Evolutionary conservation across 495 filamentous ascomycete species (phyloP), one percentile per base, ranked within the genome.

Genomic region (Penicillium ochrochloron): DNA sequence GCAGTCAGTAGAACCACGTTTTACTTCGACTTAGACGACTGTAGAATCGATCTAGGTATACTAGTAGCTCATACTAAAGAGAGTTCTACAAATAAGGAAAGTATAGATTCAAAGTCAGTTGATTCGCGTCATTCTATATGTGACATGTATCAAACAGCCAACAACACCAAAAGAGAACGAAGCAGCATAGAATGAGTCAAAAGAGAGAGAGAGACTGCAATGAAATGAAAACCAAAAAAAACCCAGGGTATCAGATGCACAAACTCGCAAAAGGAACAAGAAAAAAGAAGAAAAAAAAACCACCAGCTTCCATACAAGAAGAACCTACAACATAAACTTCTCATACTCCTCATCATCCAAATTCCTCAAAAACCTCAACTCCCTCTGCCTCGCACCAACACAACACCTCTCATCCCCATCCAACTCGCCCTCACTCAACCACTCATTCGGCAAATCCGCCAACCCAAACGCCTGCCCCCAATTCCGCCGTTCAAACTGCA

Each of bases 401-500:
- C 75, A 57, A 65, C 78, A 80, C 48, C 77, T 67, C 19, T 66
- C 61, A 67, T 82, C 80, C 9, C 60, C 67, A 25, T 74, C 73
- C 60, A 82, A 64, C 21, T 73, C 71, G 23, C 68, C 58, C 59
- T 82, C 78, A 3, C 57, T 57, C 35, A 73, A 23, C 79, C 79
- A 82, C 42, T 82, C 80, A 59, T 70, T 71, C 23, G 76, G 74
- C 34, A 75, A 57, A 46, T 75, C 76, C 7, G 67, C 60, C 39
- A 73, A 29, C 0, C 74, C 76, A 62, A 70, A 76, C 25, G 62
- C 48, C 37, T 74, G 60, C 17, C 79, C 69, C 75, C 79, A 82
- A 77, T 85, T 68, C 39, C 76, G 59, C 66, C 92, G 81, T 70
- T 92, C 89, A 62, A 91, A 88, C 66, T 90, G 84, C 82, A 97